phyloP scores from a whole-genome alignment of 1,284 basidiomycete genomes.

The Papiliotrema laurentii region DNA sequence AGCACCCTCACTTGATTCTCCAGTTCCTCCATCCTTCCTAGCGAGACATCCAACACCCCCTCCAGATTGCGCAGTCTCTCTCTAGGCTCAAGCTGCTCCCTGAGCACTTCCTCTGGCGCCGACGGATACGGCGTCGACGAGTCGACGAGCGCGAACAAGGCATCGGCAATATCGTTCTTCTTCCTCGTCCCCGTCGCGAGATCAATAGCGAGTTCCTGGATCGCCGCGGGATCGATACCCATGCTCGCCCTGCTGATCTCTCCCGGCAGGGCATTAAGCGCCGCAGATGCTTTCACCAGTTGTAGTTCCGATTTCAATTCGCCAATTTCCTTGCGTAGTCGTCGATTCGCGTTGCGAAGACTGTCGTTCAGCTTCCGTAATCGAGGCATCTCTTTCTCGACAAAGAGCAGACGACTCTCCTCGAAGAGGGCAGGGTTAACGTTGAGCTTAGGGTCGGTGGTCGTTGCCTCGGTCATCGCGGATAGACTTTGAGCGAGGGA shows the following conservation, averaged over 20 bases:
- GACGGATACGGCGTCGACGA: not conserved
- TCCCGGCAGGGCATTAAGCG: not conserved
- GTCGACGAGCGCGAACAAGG: constrained; percentile 1
- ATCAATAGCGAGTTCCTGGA: not conserved
- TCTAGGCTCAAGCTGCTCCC: not conserved
- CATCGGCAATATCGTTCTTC: not conserved
- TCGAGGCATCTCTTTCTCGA: too few species aligned
- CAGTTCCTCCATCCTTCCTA: constrained; percentile 1
- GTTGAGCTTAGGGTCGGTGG: too few species aligned
- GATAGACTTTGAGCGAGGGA: too few species aligned
- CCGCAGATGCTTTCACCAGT: not conserved
- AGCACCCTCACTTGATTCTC: not conserved
- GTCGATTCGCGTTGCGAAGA: too few species aligned
- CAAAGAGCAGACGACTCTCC: too few species aligned
- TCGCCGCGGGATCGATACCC: constrained; percentile 1
- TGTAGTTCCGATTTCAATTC: too few species aligned
- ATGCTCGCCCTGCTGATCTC: not conserved
- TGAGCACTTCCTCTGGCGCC: not conserved
- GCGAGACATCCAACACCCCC: constrained; percentile 7
- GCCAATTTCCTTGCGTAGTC: too few species aligned
- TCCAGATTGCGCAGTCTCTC: constrained; percentile 5
- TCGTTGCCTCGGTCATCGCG: too few species aligned
- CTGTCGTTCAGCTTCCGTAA: too few species aligned
- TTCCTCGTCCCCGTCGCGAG: not conserved
- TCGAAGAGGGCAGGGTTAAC: too few species aligned